Percentiles rank a stretch among this genome's conserved stretches.
Evolutionary conservation across 257 asterid species (phyloP).

Genomic region (Cynanchum wilfordii): DNA sequence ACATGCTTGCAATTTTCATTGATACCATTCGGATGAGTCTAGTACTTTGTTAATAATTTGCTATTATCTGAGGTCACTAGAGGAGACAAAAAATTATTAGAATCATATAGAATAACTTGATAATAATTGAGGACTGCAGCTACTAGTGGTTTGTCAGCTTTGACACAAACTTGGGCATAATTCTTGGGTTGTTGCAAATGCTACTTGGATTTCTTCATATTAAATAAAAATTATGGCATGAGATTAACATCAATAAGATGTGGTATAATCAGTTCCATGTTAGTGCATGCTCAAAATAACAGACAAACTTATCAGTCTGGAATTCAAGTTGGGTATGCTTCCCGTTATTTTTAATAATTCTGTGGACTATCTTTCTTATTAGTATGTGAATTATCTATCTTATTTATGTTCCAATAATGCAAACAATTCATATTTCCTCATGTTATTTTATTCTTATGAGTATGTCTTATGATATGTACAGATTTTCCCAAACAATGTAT

Average conservation of each 20-base stretch:
- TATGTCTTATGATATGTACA: slow-evolving; percentile 26
- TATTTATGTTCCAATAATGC: background rate
- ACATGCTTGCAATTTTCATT: background rate
- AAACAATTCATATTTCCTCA: background rate
- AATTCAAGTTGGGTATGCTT: background rate
- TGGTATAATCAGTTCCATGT: background rate
- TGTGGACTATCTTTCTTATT: background rate
- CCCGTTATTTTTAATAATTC: background rate
- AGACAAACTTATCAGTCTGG: background rate
- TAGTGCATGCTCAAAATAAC: background rate
- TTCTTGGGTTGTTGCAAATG: background rate
- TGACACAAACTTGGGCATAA: background rate
- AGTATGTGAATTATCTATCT: background rate
- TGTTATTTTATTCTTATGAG: background rate
- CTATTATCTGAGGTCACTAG: background rate
- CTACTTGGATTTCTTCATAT: background rate
- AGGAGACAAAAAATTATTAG: background rate
- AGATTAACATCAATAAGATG: background rate
- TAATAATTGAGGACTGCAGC: background rate
- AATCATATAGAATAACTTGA: background rate
- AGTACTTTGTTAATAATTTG: background rate
- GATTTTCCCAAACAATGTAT: slow-evolving; percentile 84
- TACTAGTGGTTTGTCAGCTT: background rate
- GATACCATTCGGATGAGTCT: background rate
- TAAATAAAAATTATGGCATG: background rate